These are phyloP conservation scores for Royoungia palumana DNA, from an alignment of 768 basidiomycete genomes.

Conservation along the genomic window DNA sequence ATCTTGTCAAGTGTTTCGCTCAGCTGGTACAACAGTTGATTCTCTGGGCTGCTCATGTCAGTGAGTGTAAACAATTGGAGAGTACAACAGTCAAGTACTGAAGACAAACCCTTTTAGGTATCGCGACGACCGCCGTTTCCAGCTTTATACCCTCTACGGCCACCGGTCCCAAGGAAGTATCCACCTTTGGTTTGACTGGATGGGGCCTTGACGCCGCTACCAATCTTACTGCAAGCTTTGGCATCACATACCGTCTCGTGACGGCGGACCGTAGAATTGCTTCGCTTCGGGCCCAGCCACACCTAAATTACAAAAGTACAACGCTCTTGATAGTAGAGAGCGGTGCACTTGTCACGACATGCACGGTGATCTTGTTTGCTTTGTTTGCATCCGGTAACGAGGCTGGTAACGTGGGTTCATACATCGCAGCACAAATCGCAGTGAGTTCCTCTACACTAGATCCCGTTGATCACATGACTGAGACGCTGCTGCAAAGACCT, in stretches of 20 bases:
- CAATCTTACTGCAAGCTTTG: conserved; percentile 15
- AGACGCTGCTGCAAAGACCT: conserved; percentile 8
- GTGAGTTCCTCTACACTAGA: conserved; percentile 2
- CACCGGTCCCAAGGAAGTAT: background rate
- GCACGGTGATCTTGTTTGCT: conserved; percentile 18
- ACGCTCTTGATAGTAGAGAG: conserved; percentile 18
- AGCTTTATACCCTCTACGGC: conserved; percentile 13
- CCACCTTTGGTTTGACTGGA: conserved; percentile 10
- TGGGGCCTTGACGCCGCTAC: conserved; percentile 19
- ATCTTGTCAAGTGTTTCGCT: background rate
- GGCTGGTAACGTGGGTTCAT: conserved; percentile 11
- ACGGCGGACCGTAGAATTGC: conserved; percentile 1
- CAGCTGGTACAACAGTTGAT: conserved; percentile 7
- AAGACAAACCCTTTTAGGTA: conserved; percentile 2
- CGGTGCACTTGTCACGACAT: conserved; percentile 19
- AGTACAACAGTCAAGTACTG: background rate
- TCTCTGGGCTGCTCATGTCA: conserved; percentile 15
- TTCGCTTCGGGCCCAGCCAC: conserved; percentile 2
- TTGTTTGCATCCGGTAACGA: conserved; percentile 12
- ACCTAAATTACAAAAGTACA: conserved; percentile 9
- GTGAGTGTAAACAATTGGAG: conserved; percentile 9
- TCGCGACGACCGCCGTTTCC: conserved; percentile 15
- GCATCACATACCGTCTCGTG: conserved; percentile 20
- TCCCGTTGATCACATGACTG: background rate
- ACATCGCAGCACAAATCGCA: conserved; percentile 18